Conservation (phyloP, 768 basidiomycete genomes). For the Termitomyces sp. region DNA sequence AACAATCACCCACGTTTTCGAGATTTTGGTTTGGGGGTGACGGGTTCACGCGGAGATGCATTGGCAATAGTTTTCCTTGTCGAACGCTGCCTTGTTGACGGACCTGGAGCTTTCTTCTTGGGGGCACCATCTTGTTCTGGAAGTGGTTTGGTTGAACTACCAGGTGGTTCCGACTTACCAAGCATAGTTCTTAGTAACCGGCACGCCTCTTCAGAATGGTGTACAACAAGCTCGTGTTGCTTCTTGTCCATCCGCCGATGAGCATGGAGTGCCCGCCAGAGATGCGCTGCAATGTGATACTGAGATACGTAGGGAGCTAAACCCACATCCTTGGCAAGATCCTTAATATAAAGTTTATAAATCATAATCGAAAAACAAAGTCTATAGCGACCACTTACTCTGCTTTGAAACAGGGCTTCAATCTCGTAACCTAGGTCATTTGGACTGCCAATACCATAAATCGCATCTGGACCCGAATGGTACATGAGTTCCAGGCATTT, state of each 20-base stretch:
- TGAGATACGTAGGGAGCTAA: constrained; percentile 36
- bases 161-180: neutral
- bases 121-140: constrained; percentile 20
- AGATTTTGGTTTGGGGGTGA: constrained; percentile 41
- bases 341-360: constrained; percentile 17
- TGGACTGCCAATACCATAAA: constrained; percentile 24
- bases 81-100: constrained; percentile 10
- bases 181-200: constrained; percentile 40
- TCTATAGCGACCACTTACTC: constrained; percentile 31
- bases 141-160: constrained; percentile 23
- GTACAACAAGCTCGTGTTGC: constrained; percentile 41
- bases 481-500: constrained; percentile 53
- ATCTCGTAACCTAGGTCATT: constrained; percentile 38
- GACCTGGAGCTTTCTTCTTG: constrained; percentile 9
- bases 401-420: constrained; percentile 32
- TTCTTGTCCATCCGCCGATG: constrained; percentile 50
- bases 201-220: constrained; percentile 54
- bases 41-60: constrained; percentile 18
- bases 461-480: constrained; percentile 24
- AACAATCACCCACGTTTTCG: constrained; percentile 31
- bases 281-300: constrained; percentile 51
- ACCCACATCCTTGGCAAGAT: constrained; percentile 29
- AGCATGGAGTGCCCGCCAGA: constrained; percentile 70
- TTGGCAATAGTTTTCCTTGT: constrained; percentile 9
- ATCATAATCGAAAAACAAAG: neutral